Conservation (phyloP, 148 eudicot species). For the Rhododendron molle region DNA sequence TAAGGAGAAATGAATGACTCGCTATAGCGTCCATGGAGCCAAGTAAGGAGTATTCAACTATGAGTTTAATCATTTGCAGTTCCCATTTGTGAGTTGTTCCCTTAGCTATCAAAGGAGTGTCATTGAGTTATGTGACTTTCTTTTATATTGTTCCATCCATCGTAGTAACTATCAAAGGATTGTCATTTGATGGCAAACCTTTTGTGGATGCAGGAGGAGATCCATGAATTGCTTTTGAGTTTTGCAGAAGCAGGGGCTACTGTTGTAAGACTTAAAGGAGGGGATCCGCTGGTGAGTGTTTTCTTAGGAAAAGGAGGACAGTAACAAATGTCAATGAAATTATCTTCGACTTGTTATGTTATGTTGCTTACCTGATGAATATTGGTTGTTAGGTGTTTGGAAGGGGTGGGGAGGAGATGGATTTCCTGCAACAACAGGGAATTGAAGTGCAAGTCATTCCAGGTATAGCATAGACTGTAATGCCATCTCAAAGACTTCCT, state of each 20-base stretch:
- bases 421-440: conserved; percentile 85
- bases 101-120: neutral
- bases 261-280: conserved; percentile 95
- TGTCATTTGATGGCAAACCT: neutral
- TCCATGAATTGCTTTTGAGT: conserved; percentile 85
- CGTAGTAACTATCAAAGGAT: neutral
- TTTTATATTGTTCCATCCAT: neutral
- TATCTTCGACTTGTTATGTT: neutral
- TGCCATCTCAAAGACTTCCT: neutral
- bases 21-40: neutral
- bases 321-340: neutral
- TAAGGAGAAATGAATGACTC: neutral
- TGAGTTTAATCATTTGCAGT: neutral
- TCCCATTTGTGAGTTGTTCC: neutral
- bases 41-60: neutral
- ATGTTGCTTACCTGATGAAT: neutral
- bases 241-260: conserved; percentile 95
- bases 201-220: conserved; percentile 64
- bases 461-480: conserved; percentile 26
- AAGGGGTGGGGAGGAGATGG: conserved; percentile 99
- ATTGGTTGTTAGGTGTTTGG: conserved; percentile 61
- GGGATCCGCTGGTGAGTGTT: conserved; percentile 83
- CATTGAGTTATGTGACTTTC: neutral
- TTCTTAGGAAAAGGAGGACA: neutral
- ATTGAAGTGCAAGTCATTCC: conserved; percentile 93